phyloP scores from a whole-genome alignment of 2,329 filamentous ascomycete genomes.

The Boeremia lycopersici region DNA sequence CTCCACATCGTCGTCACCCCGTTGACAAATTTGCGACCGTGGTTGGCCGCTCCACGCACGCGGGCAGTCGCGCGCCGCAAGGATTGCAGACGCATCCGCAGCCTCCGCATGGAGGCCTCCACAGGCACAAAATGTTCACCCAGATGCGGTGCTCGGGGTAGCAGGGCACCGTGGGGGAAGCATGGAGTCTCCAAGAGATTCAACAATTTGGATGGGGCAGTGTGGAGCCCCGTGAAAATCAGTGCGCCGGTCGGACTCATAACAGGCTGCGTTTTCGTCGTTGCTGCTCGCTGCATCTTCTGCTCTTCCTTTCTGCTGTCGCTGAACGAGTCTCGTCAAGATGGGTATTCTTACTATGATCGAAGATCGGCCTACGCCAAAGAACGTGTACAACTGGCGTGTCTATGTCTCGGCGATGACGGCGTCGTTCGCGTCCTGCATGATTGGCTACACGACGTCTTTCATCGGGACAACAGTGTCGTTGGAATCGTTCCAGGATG shows the following conservation, averaged over 20 bases:
- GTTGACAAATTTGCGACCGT: neutral
- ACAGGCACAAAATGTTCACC: constrained; percentile 12
- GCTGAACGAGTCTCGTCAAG: constrained; percentile 6
- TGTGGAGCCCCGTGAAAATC: constrained; percentile 19
- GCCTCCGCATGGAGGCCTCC: constrained; percentile 10
- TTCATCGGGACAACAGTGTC: constrained; percentile 79
- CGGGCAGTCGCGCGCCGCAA: constrained; percentile 3
- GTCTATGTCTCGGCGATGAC: constrained; percentile 62
- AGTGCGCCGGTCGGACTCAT: constrained; percentile 10
- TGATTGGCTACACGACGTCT: constrained; percentile 70
- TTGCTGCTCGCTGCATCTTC: neutral
- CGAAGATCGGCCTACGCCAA: constrained; percentile 59
- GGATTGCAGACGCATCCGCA: constrained; percentile 8
- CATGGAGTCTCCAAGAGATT: constrained; percentile 14
- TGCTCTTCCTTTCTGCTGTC: neutral
- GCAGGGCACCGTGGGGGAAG: constrained; percentile 5
- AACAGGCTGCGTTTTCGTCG: neutral
- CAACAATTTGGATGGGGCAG: constrained; percentile 12
- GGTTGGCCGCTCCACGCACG: constrained; percentile 10
- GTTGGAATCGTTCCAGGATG: constrained; percentile 69
- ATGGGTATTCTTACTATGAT: constrained; percentile 46
- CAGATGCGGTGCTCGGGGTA: constrained; percentile 3
- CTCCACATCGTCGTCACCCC: constrained; percentile 15
- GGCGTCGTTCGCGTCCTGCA: constrained; percentile 63
- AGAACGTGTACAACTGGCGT: constrained; percentile 65